Evolutionary conservation across 345 rosid genomes (phyloP).

Genomic region (Fremontodendron californicum): DNA sequence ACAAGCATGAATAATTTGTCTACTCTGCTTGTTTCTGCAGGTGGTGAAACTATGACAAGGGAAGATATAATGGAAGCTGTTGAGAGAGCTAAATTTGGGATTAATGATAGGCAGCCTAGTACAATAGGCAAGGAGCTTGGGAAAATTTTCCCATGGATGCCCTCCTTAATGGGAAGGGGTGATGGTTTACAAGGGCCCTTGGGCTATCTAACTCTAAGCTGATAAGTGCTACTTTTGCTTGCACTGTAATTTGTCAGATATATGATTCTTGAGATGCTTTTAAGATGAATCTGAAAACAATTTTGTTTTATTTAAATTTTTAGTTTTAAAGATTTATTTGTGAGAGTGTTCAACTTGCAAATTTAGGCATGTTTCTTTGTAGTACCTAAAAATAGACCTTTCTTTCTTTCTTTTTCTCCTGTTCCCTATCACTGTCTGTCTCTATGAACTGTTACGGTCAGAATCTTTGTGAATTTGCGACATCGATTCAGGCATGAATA

Average conservation of each 20-base stretch:
- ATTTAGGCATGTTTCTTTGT: too few relatives aligned
- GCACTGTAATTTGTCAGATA: not conserved
- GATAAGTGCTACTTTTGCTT: constrained; percentile 24
- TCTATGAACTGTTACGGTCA: too few relatives aligned
- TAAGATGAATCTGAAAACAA: constrained; percentile 11
- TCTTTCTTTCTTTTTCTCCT: not conserved
- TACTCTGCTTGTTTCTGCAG: constrained; percentile 32
- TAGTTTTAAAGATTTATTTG: not conserved
- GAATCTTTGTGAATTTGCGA: too few relatives aligned
- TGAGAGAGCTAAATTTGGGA: constrained; percentile 93
- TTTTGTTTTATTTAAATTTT: constrained; percentile 7
- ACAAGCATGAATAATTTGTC: not conserved
- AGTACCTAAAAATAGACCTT: too few relatives aligned
- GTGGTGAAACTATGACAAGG: constrained; percentile 64
- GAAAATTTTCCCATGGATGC: constrained; percentile 89
- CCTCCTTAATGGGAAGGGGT: constrained; percentile 62
- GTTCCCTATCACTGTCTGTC: not conserved
- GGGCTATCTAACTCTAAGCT: constrained; percentile 86
- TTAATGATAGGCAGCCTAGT: constrained; percentile 55
- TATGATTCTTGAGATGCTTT: constrained; percentile 7
- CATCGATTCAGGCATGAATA: too few relatives aligned
- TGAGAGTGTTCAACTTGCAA: not conserved
- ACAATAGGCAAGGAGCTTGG: constrained; percentile 68
- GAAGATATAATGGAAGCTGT: constrained; percentile 97
- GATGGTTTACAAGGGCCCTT: constrained; percentile 68